Base-by-base conservation (phyloP, 2,329 filamentous ascomycete species). In the Cladobotryum protrusum region DNA sequence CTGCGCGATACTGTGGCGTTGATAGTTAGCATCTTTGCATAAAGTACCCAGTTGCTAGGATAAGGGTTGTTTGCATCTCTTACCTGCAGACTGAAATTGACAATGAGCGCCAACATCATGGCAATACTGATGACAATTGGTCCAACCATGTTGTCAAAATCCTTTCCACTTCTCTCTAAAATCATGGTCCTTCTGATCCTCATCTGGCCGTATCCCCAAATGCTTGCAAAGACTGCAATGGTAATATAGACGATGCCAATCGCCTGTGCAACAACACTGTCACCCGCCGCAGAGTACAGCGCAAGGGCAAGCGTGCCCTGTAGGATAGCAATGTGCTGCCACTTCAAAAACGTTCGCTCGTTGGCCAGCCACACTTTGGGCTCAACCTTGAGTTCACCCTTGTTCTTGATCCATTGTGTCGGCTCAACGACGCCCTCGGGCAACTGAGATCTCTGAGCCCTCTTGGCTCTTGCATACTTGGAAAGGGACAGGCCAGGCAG, bases 301-400 rank as follows among this genome's bases (percentile, higher is more conserved):
- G 86, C 88, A 12, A 99, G 73, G 0, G 89, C 88, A 29, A 99
- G 72, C 18, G 85, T 84, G 35, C 90, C 91, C 19, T 99, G 82
- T 13, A 99, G 77, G 44, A 99, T 82, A 54, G 83, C 86, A 61
- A 99, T 90, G 67, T 97, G 91, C 73, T 97, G 89, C 93, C 93
- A 99, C 69, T 96, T 97, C 68, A 99, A 85, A 66, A 96, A 99
- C 0, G 93, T 99, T 54, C 93, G 86, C 72, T 99, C 92, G 69
- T 99, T 99, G 48, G 93, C 93, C 50, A 99, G 84, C 92, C 93
- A 99, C 29, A 99, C 92, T 71, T 99, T 99, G 54, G 89, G 90
- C 72, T 99, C 93, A 50, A 99, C 89, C 64, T 90, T 87, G 56
- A 97, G 79, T 34, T 90, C 87, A 3, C 93, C 92, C 33, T 86